Base-by-base conservation (phyloP, 139 green algal genomes). In the Chlorella sp. region DNA sequence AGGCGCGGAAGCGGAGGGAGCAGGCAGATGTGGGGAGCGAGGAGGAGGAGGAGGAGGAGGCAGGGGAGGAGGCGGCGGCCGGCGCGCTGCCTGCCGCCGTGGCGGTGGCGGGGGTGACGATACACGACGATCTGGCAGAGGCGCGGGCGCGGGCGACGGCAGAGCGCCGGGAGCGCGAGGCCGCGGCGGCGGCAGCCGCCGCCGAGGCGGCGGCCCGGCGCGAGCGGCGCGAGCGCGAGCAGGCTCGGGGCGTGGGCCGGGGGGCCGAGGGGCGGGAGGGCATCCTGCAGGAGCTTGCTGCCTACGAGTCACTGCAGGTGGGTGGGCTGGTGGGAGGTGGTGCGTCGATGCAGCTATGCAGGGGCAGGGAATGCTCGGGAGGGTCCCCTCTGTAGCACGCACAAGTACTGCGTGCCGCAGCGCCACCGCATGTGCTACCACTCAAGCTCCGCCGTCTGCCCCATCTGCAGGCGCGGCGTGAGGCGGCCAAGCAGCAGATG, bases 401-500 rank as follows among this genome's bases (percentile, higher is more conserved):
- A 8, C n/a, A 19, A 3, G 17, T 41, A 12, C 56, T 41, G 56
- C 29, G n/a, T 63, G 17, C 4, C 3, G 5, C 36, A 14, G 8
- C 56, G 8, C 8, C 29, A 1, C 2, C 23, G n/a, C 56, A 25
- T 33, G 53, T 35, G 14, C 53, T 27, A 9, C 8, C 2, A 61
- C 35, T 61, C 25, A 7, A 9, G 19, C 21, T 12, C 23, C 35
- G 61, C 61, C 46, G 25, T 43, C 31, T 19, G 31, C 58, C 8
- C 58, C 58, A 8, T 3, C 27, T 40, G 1, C 42, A 71, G 25
- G 27, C 27, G 55, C 83, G 90, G 38, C 64, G 86, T 3, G 71
- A 88, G 33, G 77, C 73, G 43, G 80, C 89, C 17, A 88, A 88
- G 70, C 79, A 87, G 79, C 79, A 82, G 51, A 95, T 97, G 74